A percentile compares a stretch with the other conserved stretches of the same genome.
phyloP scores from a whole-genome alignment of 208 protist genomes.

The Trichomonas vaginalis region DNA sequence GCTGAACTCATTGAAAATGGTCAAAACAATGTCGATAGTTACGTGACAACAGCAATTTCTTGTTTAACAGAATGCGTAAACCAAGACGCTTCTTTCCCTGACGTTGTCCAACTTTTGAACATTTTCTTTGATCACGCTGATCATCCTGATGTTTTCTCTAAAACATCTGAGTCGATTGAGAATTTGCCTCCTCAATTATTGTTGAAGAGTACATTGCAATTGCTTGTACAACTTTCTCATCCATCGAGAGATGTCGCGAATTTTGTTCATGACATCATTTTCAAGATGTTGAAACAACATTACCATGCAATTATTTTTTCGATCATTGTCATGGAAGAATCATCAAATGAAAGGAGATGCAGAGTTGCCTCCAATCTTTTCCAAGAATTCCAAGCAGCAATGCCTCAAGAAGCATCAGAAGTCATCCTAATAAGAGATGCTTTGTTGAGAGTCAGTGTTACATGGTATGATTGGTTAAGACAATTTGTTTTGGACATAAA shows the following conservation, averaged over 20 bases:
- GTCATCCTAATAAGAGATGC: background rate
- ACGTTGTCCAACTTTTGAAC: background rate
- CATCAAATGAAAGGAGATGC: background rate
- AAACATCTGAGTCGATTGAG: background rate
- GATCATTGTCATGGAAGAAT: background rate
- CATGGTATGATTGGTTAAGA: background rate
- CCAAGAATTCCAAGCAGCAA: background rate
- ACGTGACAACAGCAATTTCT: background rate
- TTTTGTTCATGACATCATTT: background rate
- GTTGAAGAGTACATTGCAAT: background rate
- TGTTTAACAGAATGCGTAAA: background rate
- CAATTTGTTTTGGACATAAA: background rate
- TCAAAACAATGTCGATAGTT: background rate
- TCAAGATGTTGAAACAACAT: background rate
- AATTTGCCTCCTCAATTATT: background rate
- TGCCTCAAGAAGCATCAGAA: background rate
- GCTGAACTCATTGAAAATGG: background rate
- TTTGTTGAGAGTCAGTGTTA: background rate
- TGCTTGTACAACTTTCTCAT: background rate
- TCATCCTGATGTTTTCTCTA: background rate
- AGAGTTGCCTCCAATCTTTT: background rate
- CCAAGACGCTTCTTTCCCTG: background rate
- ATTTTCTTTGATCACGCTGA: background rate
- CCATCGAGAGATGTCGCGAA: background rate
- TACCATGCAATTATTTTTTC: conserved; percentile 10